Conservation (phyloP, 352 stramenopile genomes). For the Pythium diclinum region DNA sequence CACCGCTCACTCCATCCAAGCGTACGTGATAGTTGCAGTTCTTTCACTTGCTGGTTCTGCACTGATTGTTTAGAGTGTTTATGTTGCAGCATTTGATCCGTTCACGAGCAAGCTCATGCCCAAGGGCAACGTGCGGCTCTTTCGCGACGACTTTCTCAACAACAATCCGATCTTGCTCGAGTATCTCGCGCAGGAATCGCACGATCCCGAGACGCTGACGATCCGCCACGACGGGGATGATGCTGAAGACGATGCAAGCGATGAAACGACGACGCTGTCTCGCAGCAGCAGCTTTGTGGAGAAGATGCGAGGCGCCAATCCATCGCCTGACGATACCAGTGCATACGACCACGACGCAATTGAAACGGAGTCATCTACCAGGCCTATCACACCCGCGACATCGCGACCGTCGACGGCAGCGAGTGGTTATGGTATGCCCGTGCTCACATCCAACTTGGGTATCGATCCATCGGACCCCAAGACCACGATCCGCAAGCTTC, state of each 20-base stretch:
- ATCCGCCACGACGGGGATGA: constrained; percentile 3
- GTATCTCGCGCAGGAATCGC: constrained; percentile 60
- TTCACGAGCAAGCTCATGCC: constrained; percentile 64
- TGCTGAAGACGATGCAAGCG: constrained; percentile 12
- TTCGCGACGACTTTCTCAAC: constrained; percentile 84
- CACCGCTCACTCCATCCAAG: constrained; percentile 16
- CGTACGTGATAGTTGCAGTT: constrained; percentile 8
- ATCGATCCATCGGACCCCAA: constrained; percentile 82
- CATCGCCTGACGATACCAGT: constrained; percentile 1
- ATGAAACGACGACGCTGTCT: constrained; percentile 12
- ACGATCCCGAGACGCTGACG: constrained; percentile 15
- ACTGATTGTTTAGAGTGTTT: background rate
- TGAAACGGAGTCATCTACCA: background rate
- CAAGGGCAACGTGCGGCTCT: constrained; percentile 72
- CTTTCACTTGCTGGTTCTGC: background rate
- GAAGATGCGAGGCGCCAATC: constrained; percentile 60
- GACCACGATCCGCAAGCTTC: constrained; percentile 72
- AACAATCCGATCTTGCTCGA: constrained; percentile 80
- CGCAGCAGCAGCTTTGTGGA: constrained; percentile 43
- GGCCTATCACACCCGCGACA: background rate
- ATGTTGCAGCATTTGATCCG: constrained; percentile 36
- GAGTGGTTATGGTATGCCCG: constrained; percentile 9
- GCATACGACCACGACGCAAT: background rate
- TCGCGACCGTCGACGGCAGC: constrained; percentile 26
- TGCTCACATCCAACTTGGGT: constrained; percentile 51